phyloP scores from a whole-genome alignment of 2,329 filamentous ascomycete genomes.

The Aureobasidium subglaciale region DNA sequence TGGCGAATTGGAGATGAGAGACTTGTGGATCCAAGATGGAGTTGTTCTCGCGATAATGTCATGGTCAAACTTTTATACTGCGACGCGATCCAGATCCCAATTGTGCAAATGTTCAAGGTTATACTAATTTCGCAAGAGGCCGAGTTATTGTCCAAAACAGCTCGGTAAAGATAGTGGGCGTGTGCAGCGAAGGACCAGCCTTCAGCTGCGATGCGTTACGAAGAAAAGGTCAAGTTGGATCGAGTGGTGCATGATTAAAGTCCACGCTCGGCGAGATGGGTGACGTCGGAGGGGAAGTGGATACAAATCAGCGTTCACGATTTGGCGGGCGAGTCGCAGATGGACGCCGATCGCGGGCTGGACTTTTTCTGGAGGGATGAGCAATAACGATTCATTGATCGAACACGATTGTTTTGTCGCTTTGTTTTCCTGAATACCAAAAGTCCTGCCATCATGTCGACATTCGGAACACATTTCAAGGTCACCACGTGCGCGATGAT shows the following conservation, averaged over 20 bases:
- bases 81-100: too few species aligned
- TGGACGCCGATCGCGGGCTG: slow-evolving; percentile 6
- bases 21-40: not conserved
- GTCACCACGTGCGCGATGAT: slow-evolving; percentile 63
- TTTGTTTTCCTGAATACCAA: not conserved
- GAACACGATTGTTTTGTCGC: not conserved
- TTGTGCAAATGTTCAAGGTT: too few species aligned
- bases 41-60: not conserved
- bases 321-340: not conserved
- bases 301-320: not conserved
- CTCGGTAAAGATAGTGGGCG: too few species aligned
- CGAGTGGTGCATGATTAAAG: not conserved
- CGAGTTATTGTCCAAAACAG: too few species aligned
- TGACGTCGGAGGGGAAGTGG: not conserved
- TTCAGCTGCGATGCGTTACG: too few species aligned
- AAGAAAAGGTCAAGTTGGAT: not conserved
- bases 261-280: not conserved
- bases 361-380: slow-evolving; percentile 10
- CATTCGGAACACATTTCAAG: slow-evolving; percentile 73
- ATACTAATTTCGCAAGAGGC: too few species aligned
- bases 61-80: not conserved
- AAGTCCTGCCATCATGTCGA: slow-evolving; percentile 65
- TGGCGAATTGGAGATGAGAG: slow-evolving; percentile 16
- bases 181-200: not conserved
- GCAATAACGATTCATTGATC: not conserved